These are phyloP conservation scores for Pleoardoris graminearum DNA, from an alignment of 2,329 filamentous ascomycete genomes.

Conservation along the genomic window DNA sequence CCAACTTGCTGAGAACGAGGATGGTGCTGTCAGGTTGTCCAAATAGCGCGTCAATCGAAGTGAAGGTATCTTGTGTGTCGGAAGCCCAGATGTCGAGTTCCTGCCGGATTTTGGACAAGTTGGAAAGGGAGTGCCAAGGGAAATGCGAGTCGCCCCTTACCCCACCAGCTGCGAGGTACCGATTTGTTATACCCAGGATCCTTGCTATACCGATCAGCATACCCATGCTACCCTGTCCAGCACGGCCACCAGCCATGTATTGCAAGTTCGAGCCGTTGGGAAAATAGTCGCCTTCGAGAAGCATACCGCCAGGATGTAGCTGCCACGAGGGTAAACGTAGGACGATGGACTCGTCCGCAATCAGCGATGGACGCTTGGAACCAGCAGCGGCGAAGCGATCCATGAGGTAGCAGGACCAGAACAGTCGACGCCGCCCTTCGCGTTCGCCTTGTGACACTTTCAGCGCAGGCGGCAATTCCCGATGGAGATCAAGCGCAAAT, in stretches of 20 bases:
- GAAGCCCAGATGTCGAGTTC: slow-evolving; percentile 85
- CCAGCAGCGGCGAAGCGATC: slow-evolving; percentile 83
- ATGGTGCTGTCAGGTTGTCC: slow-evolving; percentile 77
- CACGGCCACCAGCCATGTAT: slow-evolving; percentile 70
- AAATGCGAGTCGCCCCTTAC: slow-evolving; percentile 90
- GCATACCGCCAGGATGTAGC: slow-evolving; percentile 61
- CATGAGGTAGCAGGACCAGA: slow-evolving; percentile 87
- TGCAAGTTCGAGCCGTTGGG: slow-evolving; percentile 77
- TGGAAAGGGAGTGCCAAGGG: slow-evolving; percentile 85
- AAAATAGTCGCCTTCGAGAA: slow-evolving; percentile 79
- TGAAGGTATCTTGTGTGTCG: slow-evolving; percentile 77
- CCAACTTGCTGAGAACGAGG: slow-evolving; percentile 79
- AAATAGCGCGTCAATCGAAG: slow-evolving; percentile 74
- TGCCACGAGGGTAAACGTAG: slow-evolving; percentile 77
- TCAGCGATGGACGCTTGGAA: slow-evolving; percentile 78
- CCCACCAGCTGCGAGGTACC: slow-evolving; percentile 80
- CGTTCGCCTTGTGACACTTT: slow-evolving; percentile 69
- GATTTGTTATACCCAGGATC: slow-evolving; percentile 80
- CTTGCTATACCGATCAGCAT: slow-evolving; percentile 85
- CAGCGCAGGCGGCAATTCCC: slow-evolving; percentile 68
- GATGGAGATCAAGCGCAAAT: slow-evolving; percentile 77
- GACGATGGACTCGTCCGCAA: slow-evolving; percentile 75
- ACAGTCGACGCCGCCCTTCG: slow-evolving; percentile 76
- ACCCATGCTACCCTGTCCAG: slow-evolving; percentile 72
- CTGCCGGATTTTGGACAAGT: slow-evolving; percentile 81